A percentile compares a stretch with the other conserved stretches of the same genome.
phyloP scores from a whole-genome alignment of 1,284 basidiomycete species.

The Hemileia vastatrix region DNA sequence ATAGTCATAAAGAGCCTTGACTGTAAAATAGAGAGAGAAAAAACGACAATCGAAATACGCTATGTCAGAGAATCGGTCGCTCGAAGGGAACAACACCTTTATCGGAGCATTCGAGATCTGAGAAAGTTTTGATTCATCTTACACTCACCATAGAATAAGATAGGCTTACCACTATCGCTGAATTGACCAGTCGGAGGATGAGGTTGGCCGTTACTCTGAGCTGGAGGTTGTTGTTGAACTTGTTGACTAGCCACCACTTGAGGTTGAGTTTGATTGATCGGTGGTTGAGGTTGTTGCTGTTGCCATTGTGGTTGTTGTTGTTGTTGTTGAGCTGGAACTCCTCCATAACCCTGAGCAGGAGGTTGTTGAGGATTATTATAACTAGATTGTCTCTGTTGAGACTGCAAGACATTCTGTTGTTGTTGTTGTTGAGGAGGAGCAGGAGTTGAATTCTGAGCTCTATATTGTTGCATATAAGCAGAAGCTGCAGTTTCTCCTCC shows the following conservation, averaged over 20 bases:
- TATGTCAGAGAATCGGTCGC: neutral
- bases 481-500: no score
- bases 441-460: no score
- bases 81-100: neutral
- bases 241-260: conserved; percentile 19
- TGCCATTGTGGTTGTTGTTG: conserved; percentile 1
- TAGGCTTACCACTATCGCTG: conserved; percentile 39
- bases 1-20: conserved; percentile 43
- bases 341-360: no score
- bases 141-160: conserved; percentile 36
- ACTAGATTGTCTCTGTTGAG: no score
- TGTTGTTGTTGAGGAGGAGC: no score
- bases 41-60: neutral
- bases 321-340: conserved; percentile 13
- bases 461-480: no score
- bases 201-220: neutral
- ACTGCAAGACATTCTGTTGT: no score
- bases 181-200: conserved; percentile 40
- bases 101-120: no score
- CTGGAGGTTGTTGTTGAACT: conserved; percentile 18
- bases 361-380: no score
- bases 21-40: conserved; percentile 11
- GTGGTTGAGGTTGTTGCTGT: conserved; percentile 11
- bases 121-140: neutral
- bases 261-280: conserved; percentile 22